A percentile compares a stretch with the other conserved stretches of the same genome.
These are phyloP conservation scores for Sequoiadendron giganteum DNA, from an alignment of 75 land plant genomes.

Conservation along the genomic window DNA sequence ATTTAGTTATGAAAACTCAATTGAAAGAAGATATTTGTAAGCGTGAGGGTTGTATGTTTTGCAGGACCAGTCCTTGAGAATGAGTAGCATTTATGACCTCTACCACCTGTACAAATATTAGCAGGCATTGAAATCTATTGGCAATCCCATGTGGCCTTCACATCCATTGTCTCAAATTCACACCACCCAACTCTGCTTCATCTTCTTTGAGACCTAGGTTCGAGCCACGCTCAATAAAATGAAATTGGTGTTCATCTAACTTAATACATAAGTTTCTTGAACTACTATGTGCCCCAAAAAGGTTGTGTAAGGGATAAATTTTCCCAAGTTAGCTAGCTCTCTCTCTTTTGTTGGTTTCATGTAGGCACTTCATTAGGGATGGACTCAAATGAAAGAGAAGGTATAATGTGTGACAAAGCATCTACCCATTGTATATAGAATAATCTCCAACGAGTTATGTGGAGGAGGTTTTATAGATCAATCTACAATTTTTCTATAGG, in stretches of 20 bases:
- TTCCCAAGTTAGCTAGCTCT: too few species aligned
- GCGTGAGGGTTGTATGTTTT: constrained; percentile 87
- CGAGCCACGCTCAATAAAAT: constrained; percentile 26
- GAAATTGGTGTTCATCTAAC: neutral
- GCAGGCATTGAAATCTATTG: constrained; percentile 61
- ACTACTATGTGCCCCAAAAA: too few species aligned
- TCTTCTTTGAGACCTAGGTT: constrained; percentile 5
- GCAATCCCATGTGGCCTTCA: constrained; percentile 52
- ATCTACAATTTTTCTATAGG: too few species aligned
- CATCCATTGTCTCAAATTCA: constrained; percentile 78
- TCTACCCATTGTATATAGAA: too few species aligned
- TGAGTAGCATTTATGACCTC: constrained; percentile 82
- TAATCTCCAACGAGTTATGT: too few species aligned
- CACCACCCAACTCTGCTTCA: constrained; percentile 23
- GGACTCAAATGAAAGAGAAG: too few species aligned
- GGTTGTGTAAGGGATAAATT: too few species aligned
- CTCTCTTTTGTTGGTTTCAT: too few species aligned
- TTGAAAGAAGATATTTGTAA: constrained; percentile 75
- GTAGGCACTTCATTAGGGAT: too few species aligned
- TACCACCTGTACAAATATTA: constrained; percentile 77
- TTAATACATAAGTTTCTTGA: neutral
- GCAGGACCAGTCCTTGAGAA: constrained; percentile 73
- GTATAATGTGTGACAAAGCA: too few species aligned
- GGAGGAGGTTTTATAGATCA: too few species aligned
- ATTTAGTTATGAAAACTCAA: constrained; percentile 71